Base-by-base conservation (phyloP, 2,329 filamentous ascomycete species). In the Aspergillus sp. region DNA sequence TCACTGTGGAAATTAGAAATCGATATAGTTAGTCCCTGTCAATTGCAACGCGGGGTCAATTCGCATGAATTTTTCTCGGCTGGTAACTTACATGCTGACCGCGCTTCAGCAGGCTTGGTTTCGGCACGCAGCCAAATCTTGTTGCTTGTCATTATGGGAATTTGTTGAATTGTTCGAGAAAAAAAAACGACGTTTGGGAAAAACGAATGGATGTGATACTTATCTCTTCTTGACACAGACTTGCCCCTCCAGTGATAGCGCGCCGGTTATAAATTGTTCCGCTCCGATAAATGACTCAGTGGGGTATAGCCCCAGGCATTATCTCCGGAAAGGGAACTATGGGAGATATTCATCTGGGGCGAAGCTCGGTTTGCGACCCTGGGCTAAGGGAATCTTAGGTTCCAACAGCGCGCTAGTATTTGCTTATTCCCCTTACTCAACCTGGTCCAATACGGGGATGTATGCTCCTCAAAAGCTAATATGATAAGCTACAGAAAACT, bases 101-200 rank as follows among this genome's bases (percentile, higher is more conserved):
- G 75, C 61, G 76, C 76, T 69, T 80, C 77, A 49, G 76, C 72
- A 49, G 75, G 75, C 76, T 81, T 82, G 58, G 76, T 77, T 68
- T 82, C 79, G 51, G 79, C 75, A 52, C 79, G 76, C 52, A 81
- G 71, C 62, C 78, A 81, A 56, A 80, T 70, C 63, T 71, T 64
- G 57, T 67, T 70, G 48, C 54, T 53, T 41, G 66, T 60, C 64
- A 65, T 66, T 46, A 17, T 60, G 44, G 27, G 43, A 23, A 30
- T 30, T 12, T 23, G 46, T 47, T 17, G 17, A 54, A 56, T 55
- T 53, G 48, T 49, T 23, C 32, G 38, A 43, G 32, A 20, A 19
- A 12, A 50, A 17, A 38, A 46, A 49, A 43, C 48, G 43, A 44
- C n/a, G 41, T 47, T 19, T 47, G 30, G 30, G 25, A 49, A 22